Base-by-base conservation (phyloP, 2,329 filamentous ascomycete species). In the Monilinia aucupariae region DNA sequence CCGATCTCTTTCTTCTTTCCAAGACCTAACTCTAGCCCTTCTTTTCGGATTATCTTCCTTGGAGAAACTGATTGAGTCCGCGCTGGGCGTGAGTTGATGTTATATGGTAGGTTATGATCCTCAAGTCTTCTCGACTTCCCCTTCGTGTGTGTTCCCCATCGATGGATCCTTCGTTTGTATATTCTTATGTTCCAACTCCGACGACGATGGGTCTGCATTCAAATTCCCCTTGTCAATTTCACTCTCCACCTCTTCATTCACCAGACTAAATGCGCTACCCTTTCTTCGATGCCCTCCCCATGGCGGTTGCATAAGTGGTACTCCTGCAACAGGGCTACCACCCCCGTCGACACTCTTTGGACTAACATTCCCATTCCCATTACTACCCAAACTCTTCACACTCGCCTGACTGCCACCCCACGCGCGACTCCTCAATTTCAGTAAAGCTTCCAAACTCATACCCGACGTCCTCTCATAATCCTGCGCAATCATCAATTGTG, bases 361-460 rank as follows among this genome's bases (percentile, higher is more conserved):
- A 56, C 74, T 75, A 76, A 79, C 62, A 41, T 50, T 58, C 15
- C 51, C 60, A 32, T 62, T 56, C 3, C 61, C 66, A 58, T 68
- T 76, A 67, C 83, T 89, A 12, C 60, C 66, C 53, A 65, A 75
- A 67, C 83, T 89, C 59, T 80, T 80, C 7, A 92, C 76, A 69
- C 90, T 93, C 0, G 82, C 85, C 70, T 91, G 89, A 63, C 90
- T 94, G 5, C 89, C 89, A 30, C 91, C 91, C 84, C 90, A 96
- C 0, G 91, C 88, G 56, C 84, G 86, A 13, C 84, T 87, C 4
- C 92, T 84, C 49, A 96, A 75, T 65, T 86, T 88, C 75, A 74
- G 80, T 20, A 96, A 78, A 0, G 88, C 83, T 54, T 86, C 86
- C 9, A 96, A 76, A 30, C 83, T 88, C 83, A 94, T 89, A 64